Evolutionary conservation across 192 early-diverging fungal genomes (phyloP), one percentile per base, ranked within the genome.

Genomic region (Dissophora ornata): DNA sequence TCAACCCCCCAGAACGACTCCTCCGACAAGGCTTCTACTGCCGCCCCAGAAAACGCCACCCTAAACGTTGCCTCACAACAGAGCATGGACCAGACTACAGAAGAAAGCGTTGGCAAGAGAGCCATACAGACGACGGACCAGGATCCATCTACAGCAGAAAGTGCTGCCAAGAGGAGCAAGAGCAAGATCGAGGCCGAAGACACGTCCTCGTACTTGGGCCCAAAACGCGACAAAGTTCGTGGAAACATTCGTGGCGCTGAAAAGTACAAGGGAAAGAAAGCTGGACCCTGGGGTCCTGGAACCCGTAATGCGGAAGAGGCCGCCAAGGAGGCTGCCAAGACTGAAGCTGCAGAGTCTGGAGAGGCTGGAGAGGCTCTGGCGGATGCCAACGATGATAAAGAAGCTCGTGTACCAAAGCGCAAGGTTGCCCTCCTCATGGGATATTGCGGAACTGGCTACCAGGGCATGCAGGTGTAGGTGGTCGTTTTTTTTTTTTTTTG

Each of bases 361-460:
- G 50, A 40, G 1, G 48, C 18, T 13, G 29, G 30, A 16, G 12
- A 21, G 2, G 40, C 54, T 15, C n/a, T 13, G 10, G 67, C 50
- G 15, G 45, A n/a, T 13, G 52, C 42, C 9, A 68, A 78, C 21
- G 67, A 69, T 6, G 78, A 82, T 7, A 82, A 86, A 62, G 85
- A 85, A 46, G 70, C 81, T 15, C 79, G 88, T 40, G 47, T 79
- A 24, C 96, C 97, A 22, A 99, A 99, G 81, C 85, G 88, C 42
- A 92, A 94, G 41, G 91, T 97, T 12, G 97, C 95, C 0, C 79
- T 98, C 11, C 61, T 99, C 52, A 86, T 99, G 81, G 92, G 94
- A 13, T 99, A 92, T 80, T 94, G 93, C 71, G 98, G 98, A 2
- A 93, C 95, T 33, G 97, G 93, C 2, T 99, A 95, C 86, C 88